Evolutionary conservation across 371 early-diverging fungal genomes (phyloP).

Genomic region (Dipsacomyces acuminosporus): DNA sequence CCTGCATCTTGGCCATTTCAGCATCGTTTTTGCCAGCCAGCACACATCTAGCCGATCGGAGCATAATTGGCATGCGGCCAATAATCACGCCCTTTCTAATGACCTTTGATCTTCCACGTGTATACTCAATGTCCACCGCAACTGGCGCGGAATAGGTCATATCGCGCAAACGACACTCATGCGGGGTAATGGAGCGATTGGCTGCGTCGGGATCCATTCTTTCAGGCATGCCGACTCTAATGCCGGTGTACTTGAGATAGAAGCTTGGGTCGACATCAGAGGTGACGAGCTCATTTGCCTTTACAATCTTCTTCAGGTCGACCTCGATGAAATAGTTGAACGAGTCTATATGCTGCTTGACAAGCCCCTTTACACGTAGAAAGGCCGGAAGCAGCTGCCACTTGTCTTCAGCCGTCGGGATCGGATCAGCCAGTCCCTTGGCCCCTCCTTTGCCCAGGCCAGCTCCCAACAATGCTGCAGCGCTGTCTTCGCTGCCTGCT

Average conservation of each 20-base stretch:
- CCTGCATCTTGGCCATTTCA: constrained; percentile 81
- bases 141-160: constrained; percentile 97
- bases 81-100: constrained; percentile 83
- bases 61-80: constrained; percentile 99
- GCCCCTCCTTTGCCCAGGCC: background rate
- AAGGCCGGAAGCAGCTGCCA: constrained; percentile 98
- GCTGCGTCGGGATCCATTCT: constrained; percentile 73
- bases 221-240: constrained; percentile 86
- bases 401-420: constrained; percentile 74
- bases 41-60: constrained; percentile 87
- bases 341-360: constrained; percentile 99
- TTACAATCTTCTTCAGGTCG: constrained; percentile 93
- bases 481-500: constrained; percentile 4
- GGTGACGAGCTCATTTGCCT: constrained; percentile 92
- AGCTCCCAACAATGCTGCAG: constrained; percentile 11
- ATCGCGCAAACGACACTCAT: constrained; percentile 99
- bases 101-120: constrained; percentile 83
- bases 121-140: constrained; percentile 97
- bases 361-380: constrained; percentile 96
- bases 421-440: constrained; percentile 29
- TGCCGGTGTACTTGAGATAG: constrained; percentile 91
- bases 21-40: constrained; percentile 72
- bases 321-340: constrained; percentile 99
- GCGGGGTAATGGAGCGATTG: constrained; percentile 83
- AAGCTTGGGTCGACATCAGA: constrained; percentile 99